These are phyloP conservation scores for Annona cherimola DNA, from an alignment of 164 flowering plant genomes.

Conservation along the genomic window DNA sequence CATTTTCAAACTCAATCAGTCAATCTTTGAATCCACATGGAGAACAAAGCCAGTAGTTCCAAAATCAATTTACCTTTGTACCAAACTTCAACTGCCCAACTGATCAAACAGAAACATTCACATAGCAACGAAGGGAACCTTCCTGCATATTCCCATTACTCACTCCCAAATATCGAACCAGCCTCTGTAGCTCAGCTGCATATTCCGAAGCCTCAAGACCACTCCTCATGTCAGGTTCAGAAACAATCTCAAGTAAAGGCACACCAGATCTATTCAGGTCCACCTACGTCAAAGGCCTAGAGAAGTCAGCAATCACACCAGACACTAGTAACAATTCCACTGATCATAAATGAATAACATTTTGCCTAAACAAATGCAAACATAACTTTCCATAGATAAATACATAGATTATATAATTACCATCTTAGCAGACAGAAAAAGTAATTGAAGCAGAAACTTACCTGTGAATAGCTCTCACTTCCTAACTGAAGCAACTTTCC, in stretches of 20 bases:
- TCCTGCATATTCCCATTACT: slow-evolving; percentile 97
- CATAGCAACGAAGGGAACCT: slow-evolving; percentile 96
- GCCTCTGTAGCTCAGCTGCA: slow-evolving; percentile 85
- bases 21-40: neutral
- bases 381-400: neutral
- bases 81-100: slow-evolving; percentile 75
- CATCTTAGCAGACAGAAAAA: neutral
- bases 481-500: slow-evolving; percentile 86
- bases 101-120: slow-evolving; percentile 84
- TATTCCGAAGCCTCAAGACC: slow-evolving; percentile 93
- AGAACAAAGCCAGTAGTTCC: neutral
- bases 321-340: neutral
- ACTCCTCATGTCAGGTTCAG: slow-evolving; percentile 91
- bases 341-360: neutral
- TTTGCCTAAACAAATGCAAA: neutral
- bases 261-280: slow-evolving; percentile 96
- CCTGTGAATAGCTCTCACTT: slow-evolving; percentile 63
- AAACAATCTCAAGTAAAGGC: slow-evolving; percentile 94
- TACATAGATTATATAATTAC: neutral
- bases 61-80: slow-evolving; percentile 53
- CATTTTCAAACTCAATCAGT: neutral
- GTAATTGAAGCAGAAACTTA: slow-evolving; percentile 2
- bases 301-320: slow-evolving; percentile 4
- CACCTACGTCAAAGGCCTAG: slow-evolving; percentile 42
- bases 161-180: slow-evolving; percentile 84